phyloP scores from a whole-genome alignment of 805 yeast genomes.

The Kazachstania taianensis region DNA sequence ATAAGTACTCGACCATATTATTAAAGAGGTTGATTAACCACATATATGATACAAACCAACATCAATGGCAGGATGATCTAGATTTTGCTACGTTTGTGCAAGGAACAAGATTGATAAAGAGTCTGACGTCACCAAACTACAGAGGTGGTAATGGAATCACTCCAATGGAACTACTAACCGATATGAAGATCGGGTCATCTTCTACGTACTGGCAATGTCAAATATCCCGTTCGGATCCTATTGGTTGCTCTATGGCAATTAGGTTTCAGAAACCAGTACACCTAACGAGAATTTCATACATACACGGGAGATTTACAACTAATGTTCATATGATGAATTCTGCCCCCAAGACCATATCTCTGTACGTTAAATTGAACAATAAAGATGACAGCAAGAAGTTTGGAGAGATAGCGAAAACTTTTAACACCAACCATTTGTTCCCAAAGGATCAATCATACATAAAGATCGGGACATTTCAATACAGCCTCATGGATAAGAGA shows the following conservation, averaged over 20 bases:
- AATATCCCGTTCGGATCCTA: constrained; percentile 12
- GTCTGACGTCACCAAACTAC: constrained; percentile 29
- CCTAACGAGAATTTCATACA: constrained; percentile 28
- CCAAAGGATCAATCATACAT: constrained; percentile 16
- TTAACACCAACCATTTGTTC: constrained; percentile 12
- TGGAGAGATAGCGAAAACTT: constrained; percentile 10
- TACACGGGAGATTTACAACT: constrained; percentile 31
- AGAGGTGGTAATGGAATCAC: constrained; percentile 18
- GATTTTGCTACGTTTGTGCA: constrained; percentile 29
- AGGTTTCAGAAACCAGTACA: constrained; percentile 32
- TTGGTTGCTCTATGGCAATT: constrained; percentile 28
- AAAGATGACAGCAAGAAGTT: constrained; percentile 7
- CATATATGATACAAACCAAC: constrained; percentile 26
- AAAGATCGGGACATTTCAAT: constrained; percentile 23
- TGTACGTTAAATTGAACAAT: constrained; percentile 23
- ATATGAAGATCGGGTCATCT: constrained; percentile 12
- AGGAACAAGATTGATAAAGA: constrained; percentile 32
- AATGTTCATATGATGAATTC: constrained; percentile 31
- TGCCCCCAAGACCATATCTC: constrained; percentile 30
- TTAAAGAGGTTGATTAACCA: constrained; percentile 21
- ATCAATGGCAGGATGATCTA: constrained; percentile 28
- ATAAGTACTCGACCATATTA: constrained; percentile 20
- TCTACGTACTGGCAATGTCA: constrained; percentile 28
- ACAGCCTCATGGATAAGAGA: constrained; percentile 16
- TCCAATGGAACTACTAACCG: constrained; percentile 22